phyloP scores from a whole-genome alignment of 352 stramenopile species.

The Phytophthora sp. region DNA sequence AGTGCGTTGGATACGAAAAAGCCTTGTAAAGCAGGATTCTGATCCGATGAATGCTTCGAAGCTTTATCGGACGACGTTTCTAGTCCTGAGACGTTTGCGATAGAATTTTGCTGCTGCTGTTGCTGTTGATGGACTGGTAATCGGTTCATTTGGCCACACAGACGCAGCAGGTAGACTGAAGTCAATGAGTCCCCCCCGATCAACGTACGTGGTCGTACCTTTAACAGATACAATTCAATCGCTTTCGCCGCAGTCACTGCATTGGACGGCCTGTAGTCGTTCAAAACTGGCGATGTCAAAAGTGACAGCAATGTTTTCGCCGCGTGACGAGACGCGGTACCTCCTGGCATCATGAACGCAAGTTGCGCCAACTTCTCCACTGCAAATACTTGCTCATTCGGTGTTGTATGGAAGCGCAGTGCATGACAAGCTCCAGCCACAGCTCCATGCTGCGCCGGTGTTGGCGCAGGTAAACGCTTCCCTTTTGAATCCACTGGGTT shows the following conservation, averaged over 20 bases:
- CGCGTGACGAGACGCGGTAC: conserved; percentile 60
- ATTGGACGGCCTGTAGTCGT: conserved; percentile 29
- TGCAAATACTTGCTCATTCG: conserved; percentile 29
- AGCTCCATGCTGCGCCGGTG: conserved; percentile 51
- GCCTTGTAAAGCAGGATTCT: conserved; percentile 45
- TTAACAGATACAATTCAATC: conserved; percentile 61
- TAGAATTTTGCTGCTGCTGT: conserved; percentile 8
- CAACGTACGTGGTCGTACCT: conserved; percentile 52
- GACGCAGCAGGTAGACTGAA: conserved; percentile 66
- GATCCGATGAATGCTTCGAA: conserved; percentile 9
- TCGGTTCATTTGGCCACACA: conserved; percentile 66
- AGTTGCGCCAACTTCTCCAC: conserved; percentile 65
- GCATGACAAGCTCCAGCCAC: conserved; percentile 60
- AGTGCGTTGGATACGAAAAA: conserved; percentile 50
- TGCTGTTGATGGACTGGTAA: conserved; percentile 39
- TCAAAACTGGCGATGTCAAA: conserved; percentile 41
- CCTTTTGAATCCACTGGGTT: conserved; percentile 50
- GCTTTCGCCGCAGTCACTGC: conserved; percentile 38
- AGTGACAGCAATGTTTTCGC: conserved; percentile 59
- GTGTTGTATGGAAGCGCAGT: conserved; percentile 58
- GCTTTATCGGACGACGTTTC: conserved; percentile 1
- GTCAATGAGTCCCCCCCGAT: conserved; percentile 58
- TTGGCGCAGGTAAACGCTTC: conserved; percentile 36
- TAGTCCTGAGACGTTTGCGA: conserved; percentile 16
- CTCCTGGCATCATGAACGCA: conserved; percentile 52